Percentiles rank a stretch among this genome's conserved stretches.
These are phyloP conservation scores for Crucihimalaya himalaica DNA, from an alignment of 345 rosid species.

Conservation along the genomic window DNA sequence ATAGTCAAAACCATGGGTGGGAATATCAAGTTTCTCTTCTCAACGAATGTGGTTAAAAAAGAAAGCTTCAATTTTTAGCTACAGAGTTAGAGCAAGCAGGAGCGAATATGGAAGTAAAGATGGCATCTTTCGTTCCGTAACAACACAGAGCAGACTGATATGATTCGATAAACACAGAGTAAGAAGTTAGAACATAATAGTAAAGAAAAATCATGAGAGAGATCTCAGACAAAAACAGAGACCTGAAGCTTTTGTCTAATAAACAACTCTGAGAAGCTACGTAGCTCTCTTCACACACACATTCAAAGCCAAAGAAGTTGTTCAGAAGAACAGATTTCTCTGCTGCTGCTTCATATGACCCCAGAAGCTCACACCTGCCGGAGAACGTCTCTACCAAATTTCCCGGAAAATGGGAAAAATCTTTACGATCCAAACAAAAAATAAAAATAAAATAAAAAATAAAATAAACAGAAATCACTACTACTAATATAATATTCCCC, in stretches of 20 bases:
- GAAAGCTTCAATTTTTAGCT: not conserved
- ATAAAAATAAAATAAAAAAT: no score
- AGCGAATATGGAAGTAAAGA: not conserved
- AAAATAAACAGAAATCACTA: constrained; percentile 17
- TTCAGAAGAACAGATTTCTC: no score
- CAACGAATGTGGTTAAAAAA: not conserved
- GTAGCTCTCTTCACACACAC: no score
- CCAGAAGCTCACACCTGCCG: not conserved
- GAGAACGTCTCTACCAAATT: not conserved
- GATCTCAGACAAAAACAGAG: constrained; percentile 36
- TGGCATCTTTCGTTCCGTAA: no score
- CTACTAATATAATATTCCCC: not conserved
- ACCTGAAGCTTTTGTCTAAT: constrained; percentile 39
- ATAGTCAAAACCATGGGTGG: constrained; percentile 5
- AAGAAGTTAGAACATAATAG: no score
- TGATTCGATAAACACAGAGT: no score
- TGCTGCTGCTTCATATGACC: no score
- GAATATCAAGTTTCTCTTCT: not conserved
- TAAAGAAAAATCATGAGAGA: no score
- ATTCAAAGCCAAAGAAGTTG: no score
- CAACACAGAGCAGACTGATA: no score
- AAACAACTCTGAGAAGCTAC: not conserved
- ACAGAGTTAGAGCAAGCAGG: not conserved
- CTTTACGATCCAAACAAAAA: constrained; percentile 6
- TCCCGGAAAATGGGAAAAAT: constrained; percentile 10